Percentiles rank a stretch among this genome's conserved stretches.
Conservation (phyloP, 2,329 filamentous ascomycete species). For the Botrytis paeoniae region DNA sequence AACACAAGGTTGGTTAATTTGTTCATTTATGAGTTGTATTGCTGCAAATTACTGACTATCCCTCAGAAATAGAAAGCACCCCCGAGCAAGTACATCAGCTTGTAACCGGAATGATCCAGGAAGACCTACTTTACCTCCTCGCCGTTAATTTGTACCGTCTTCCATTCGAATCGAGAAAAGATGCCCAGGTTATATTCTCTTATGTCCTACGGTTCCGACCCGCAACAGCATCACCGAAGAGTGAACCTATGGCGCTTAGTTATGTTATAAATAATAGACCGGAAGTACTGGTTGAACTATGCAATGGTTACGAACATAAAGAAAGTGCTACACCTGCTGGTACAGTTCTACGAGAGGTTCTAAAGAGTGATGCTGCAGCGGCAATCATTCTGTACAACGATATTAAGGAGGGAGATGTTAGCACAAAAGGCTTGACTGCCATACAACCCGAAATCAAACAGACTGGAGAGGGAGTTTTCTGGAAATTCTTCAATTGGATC, state of each 20-base stretch:
- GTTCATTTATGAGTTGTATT: neutral
- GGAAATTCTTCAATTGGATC: conserved; percentile 97
- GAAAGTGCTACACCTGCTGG: conserved; percentile 91
- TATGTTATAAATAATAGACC: conserved; percentile 85
- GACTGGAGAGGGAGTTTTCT: conserved; percentile 83
- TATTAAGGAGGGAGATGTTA: conserved; percentile 64
- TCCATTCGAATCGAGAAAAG: conserved; percentile 94
- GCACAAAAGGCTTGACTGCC: conserved; percentile 68
- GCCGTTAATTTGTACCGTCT: conserved; percentile 79
- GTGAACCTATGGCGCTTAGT: conserved; percentile 79
- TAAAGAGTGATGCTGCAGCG: conserved; percentile 86
- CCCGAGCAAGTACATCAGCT: conserved; percentile 87
- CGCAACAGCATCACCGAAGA: conserved; percentile 60
- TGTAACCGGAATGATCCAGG: conserved; percentile 78
- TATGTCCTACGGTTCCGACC: conserved; percentile 90
- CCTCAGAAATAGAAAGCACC: conserved; percentile 76
- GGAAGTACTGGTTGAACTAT: conserved; percentile 83
- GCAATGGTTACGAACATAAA: conserved; percentile 82
- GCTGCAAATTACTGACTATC: conserved; percentile 19
- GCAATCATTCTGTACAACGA: conserved; percentile 93
- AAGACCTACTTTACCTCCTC: conserved; percentile 83
- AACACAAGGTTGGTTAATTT: conserved; percentile 65
- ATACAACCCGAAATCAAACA: conserved; percentile 75
- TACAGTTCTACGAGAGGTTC: conserved; percentile 80
- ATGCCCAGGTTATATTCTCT: conserved; percentile 92